Conservation (phyloP, 148 eudicot species). For the Diospyros lotus region DNA sequence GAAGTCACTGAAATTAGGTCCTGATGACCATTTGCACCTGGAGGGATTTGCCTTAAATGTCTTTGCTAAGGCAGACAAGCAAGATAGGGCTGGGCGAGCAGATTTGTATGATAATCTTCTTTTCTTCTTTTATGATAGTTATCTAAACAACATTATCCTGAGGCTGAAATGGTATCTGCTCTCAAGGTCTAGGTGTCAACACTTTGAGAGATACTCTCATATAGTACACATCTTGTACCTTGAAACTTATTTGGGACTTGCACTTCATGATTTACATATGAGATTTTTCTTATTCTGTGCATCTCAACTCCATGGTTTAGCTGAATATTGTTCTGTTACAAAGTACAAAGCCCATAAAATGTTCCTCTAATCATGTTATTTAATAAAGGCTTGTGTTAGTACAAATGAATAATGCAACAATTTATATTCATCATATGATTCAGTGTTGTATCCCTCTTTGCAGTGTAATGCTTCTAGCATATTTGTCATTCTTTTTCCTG, state of each 20-base stretch:
- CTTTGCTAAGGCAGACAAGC: slow-evolving; percentile 91
- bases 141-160: not conserved
- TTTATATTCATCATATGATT: not conserved
- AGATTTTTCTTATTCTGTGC: not conserved
- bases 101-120: slow-evolving; percentile 52
- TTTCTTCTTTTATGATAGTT: slow-evolving; percentile 9
- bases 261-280: too few relatives aligned
- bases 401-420: slow-evolving; percentile 3
- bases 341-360: not conserved
- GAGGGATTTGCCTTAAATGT: slow-evolving; percentile 87
- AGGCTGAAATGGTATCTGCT: too few relatives aligned
- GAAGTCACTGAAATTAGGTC: slow-evolving; percentile 58
- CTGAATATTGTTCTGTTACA: slow-evolving; percentile 1
- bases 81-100: slow-evolving; percentile 94
- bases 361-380: not conserved
- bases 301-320: not conserved
- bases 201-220: too few relatives aligned
- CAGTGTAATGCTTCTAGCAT: not conserved
- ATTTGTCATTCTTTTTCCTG: not conserved
- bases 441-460: not conserved
- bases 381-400: not conserved
- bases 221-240: too few relatives aligned
- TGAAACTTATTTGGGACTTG: too few relatives aligned
- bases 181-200: too few relatives aligned
- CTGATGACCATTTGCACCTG: slow-evolving; percentile 78